Base-by-base conservation (phyloP, 2,329 filamentous ascomycete genomes). In the Diaporthe caulivora region DNA sequence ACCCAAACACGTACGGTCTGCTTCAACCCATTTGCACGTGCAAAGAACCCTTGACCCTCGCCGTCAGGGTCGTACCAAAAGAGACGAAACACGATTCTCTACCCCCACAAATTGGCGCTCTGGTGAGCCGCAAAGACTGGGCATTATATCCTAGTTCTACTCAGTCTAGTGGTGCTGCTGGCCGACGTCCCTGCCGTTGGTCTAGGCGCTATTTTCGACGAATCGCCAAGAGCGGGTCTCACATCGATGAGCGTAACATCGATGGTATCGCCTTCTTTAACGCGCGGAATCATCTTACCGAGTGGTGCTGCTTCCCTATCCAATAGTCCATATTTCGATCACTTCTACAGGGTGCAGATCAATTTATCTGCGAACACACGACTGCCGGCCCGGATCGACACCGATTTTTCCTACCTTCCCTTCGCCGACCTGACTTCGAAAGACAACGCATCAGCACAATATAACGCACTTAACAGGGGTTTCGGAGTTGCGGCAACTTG, bases 181-280 rank as follows among this genome's bases (percentile, higher is more conserved):
- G 83, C 86, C 0, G 91, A 92, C 60, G 62, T 91, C 0, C 81
- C 92, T 0, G 85, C 89, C 0, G 82, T 92, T 2, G 83, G 87
- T 0, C 80, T 92, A 0, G 83, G 86, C 71, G 86, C 85, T 0
- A 74, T 92, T 0, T 88, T 92, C 71, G 82, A 86, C 29, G 84
- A 89, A 17, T 68, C 74, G 0, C 71, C 75, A 0, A 71, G 74
- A 0, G 37, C 40, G 0, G 74, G 74, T 0, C 51, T 34, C 0
- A 76, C 79, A 15, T 13, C 68, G 0, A 67, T 68, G 2, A 37
- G 79, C 0, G 68, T 81, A 2, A 40, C 64, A 1, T 77, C 80
- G 0, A 9, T 42, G 0, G 73, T 77, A 11, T 72, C 64, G 0
- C 37, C 79, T 0, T 57, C n/a, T 0, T 76, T 84, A 18, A 74